Evolutionary conservation across 345 rosid genomes (phyloP), one percentile per base, ranked within the genome.

Genomic region (Eucalyptus brandiana): DNA sequence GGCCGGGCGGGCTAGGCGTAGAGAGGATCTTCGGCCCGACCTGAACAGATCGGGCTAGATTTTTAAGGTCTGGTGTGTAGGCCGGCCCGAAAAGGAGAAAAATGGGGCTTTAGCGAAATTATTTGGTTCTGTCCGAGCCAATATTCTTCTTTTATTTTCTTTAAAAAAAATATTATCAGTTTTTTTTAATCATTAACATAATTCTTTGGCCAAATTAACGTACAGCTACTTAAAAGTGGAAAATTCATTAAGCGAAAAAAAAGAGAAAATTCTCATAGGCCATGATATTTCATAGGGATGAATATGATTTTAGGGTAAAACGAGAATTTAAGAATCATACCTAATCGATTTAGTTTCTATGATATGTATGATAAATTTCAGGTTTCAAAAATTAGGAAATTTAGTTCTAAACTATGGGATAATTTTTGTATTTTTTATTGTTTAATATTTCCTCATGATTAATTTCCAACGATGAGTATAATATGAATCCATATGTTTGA

Each of bases 351-450:
- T 7, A 53, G 9, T 53, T 18, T 18, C 24, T 18, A 53, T 2
- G 2, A 53, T 19, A 53, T 8, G 2, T 53, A 8, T 10, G 1
- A 9, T 53, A 8, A 53, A 8, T 53, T 21, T 53, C 0, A 4
- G 0, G 26, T 19, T 53, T 53, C 2, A 53, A 53, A 53, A 53
- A 53, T 53, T 53, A 19, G 0, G 1, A 21, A 53, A 53, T 53
- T 5, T 53, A 8, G 1, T 21, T 4, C 11, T 53, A 19, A 1
- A 53, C 1, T 8, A 0, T 19, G 2, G 58, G 5, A 53, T 4
- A 53, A 53, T 21, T 53, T 21, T 53, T 53, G 11, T 8, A 8
- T 53, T 8, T 53, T 53, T 53, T 53, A 53, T 53, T 53, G 11
- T 53, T 53, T 8, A 8, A 53, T 53, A 53, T 53, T 8, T 53